Evolutionary conservation across 805 yeast genomes (phyloP).

Genomic region (Nematodospora valgi): DNA sequence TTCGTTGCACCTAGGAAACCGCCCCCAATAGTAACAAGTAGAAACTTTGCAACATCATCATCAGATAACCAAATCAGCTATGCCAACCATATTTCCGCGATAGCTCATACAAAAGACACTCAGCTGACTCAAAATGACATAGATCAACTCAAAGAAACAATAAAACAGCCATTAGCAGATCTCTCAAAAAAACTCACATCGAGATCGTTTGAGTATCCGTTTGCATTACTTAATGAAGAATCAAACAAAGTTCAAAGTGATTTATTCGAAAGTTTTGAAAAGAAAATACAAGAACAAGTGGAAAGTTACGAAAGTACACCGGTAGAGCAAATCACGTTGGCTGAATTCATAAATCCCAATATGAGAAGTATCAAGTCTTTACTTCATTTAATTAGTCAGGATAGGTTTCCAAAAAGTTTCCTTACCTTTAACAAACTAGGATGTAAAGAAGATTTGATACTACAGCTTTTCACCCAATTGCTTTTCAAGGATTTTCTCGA

Average conservation of each 20-base stretch:
- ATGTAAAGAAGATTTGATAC: constrained; percentile 18
- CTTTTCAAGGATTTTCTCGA: constrained; percentile 22
- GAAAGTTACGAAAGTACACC: no score
- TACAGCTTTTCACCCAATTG: constrained; percentile 19
- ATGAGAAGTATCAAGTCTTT: constrained; percentile 18
- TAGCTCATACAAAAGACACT: no score
- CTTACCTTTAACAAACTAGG: constrained; percentile 14
- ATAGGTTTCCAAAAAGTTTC: constrained; percentile 19
- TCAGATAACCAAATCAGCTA: no score
- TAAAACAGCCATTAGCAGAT: no score
- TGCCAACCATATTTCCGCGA: no score
- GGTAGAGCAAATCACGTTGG: constrained; percentile 3
- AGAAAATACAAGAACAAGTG: not conserved
- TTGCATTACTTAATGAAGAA: constrained; percentile 2
- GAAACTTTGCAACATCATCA: no score
- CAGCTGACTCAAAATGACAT: no score
- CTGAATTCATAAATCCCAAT: constrained; percentile 27
- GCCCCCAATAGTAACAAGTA: no score
- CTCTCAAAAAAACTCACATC: no score
- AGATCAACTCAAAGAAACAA: no score
- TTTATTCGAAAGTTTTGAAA: not conserved
- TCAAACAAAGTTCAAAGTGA: not conserved
- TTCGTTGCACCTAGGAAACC: no score
- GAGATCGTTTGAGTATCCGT: no score
- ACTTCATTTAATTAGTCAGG: constrained; percentile 15